phyloP scores from a whole-genome alignment of 2,329 filamentous ascomycete genomes.

The Apiospora malaysiana region DNA sequence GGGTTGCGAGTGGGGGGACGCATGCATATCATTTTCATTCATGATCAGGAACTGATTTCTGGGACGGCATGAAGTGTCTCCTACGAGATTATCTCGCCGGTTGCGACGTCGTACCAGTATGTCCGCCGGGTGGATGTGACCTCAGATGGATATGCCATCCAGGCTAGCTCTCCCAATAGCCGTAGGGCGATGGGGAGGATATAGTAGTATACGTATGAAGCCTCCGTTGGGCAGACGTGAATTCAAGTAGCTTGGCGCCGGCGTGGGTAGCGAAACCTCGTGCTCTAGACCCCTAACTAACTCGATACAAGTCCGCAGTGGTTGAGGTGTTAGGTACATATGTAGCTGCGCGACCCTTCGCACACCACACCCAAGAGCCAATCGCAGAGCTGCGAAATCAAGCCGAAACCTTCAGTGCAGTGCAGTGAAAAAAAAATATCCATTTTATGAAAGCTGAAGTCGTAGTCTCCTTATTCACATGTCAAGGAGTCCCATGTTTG shows the following conservation, averaged over 20 bases:
- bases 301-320: not conserved
- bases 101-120: not conserved
- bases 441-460: not conserved
- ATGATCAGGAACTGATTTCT: not conserved
- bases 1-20: not conserved
- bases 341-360: not conserved
- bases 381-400: not conserved
- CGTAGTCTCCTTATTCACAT: not conserved
- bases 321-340: no score
- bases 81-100: not conserved
- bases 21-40: not conserved
- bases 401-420: conserved; percentile 2
- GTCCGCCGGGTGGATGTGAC: no score
- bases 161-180: conserved; percentile 12
- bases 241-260: not conserved
- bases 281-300: not conserved
- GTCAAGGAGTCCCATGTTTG: not conserved
- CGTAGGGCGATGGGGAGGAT: not conserved
- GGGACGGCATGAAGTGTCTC: not conserved
- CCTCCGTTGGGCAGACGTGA: not conserved
- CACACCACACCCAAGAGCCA: not conserved
- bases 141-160: not conserved
- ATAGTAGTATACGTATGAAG: not conserved
- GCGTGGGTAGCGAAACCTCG: not conserved
- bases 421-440: not conserved